Evolutionary conservation across 2,329 filamentous ascomycete genomes (phyloP), one percentile per base, ranked within the genome.

Genomic region (Sordariomycetes sp.): DNA sequence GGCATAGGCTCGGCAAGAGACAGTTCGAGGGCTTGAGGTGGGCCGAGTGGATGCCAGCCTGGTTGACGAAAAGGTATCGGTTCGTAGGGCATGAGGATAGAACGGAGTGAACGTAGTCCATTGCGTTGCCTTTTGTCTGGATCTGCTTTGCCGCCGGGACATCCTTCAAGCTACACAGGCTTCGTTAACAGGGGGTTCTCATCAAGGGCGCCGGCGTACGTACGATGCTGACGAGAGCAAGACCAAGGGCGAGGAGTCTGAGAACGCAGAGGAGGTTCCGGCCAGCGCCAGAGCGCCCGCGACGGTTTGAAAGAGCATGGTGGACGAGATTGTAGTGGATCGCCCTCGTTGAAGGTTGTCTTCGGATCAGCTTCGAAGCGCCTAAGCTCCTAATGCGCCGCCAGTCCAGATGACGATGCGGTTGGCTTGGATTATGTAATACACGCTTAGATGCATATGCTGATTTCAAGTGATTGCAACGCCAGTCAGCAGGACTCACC

Each of bases 241-340:
- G 54, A 94, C 73, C 59, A 94, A 92, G 14, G 92, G 90, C 35
- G 86, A 88, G 3, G 88, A 86, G 59, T 94, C 82, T 42, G 75
- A 78, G 57, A 94, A 92, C 18, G 86, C 88, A 41, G 76, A 64
- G 29, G 70, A 77, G 17, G 69, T 67, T 39, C 72, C 68, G 45
- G 73, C 67, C 48, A 75, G 58, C 44, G 69, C 69, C 50, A 75
- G 58, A 33, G 72, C 52, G 45, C 67, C 57, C 39, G 65, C 58
- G 50, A 70, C 50, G 51, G 61, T 54, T 36, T 68, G 69, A 49
- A 69, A 51, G 65, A 68, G 73, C 75, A 79, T 80, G 42, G 46
- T 31, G 33, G 27, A 19, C 17, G n/a, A n/a, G n/a, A n/a, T n/a
- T n/a, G n/a, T n/a, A n/a, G n/a, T n/a, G n/a, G n/a, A n/a, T n/a